Evolutionary conservation across 2,329 filamentous ascomycete species (phyloP).

Genomic region (Ilyonectria sp.): DNA sequence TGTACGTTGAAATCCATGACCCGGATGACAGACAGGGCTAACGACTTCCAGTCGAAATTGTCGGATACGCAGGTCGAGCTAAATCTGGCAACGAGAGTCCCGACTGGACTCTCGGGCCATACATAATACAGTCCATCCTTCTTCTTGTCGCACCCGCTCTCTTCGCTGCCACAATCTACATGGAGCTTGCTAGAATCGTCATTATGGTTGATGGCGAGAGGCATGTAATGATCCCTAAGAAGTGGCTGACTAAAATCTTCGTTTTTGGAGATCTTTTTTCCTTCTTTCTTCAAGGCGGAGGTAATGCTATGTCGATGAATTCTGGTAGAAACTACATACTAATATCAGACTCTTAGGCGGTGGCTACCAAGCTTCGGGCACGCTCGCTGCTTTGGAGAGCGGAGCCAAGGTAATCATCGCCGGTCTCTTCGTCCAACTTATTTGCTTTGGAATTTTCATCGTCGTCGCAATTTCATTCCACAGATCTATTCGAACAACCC

Average conservation of each 20-base stretch:
- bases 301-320: background rate
- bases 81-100: background rate
- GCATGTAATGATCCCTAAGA: constrained; percentile 13
- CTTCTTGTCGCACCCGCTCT: constrained; percentile 28
- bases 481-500: constrained; percentile 27
- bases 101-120: background rate
- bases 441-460: constrained; percentile 19
- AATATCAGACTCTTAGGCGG: background rate
- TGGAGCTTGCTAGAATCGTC: constrained; percentile 22
- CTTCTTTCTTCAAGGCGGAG: constrained; percentile 23
- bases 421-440: constrained; percentile 16
- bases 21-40: too few relatives aligned
- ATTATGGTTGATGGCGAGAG: constrained; percentile 25
- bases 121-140: constrained; percentile 26
- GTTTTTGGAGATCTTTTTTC: constrained; percentile 9
- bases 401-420: constrained; percentile 23
- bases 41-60: too few relatives aligned
- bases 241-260: constrained; percentile 26
- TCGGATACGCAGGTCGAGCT: too few relatives aligned
- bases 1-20: too few relatives aligned
- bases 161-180: constrained; percentile 34
- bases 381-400: background rate
- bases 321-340: too few relatives aligned
- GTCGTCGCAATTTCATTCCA: constrained; percentile 62
- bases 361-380: constrained; percentile 27